Evolutionary conservation across 129 eudicot genomes (phyloP).

Genomic region (Helichrysum umbraculigerum): DNA sequence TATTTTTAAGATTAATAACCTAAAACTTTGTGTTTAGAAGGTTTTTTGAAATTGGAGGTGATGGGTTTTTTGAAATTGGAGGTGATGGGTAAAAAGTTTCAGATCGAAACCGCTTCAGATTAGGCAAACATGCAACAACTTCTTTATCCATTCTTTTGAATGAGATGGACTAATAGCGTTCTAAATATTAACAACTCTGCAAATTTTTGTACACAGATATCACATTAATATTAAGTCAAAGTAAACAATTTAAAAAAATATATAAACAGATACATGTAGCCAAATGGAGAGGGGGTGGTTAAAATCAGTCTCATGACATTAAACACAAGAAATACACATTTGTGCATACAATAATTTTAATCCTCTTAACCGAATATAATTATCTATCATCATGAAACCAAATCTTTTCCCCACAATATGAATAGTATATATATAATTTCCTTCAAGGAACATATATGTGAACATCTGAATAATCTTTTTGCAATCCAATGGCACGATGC

Average conservation of each 20-base stretch:
- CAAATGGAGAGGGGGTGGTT: not conserved
- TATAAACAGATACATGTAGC: no score
- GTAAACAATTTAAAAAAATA: no score
- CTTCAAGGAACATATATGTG: not conserved
- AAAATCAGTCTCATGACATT: not conserved
- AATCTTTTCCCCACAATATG: not conserved
- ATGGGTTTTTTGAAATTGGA: no score
- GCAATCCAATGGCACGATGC: not conserved
- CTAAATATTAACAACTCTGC: no score
- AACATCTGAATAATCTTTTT: not conserved
- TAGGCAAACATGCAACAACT: no score
- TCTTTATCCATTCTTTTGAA: no score
- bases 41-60: no score
- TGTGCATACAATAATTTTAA: not conserved
- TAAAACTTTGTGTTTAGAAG: not conserved
- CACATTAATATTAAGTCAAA: no score
- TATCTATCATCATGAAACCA: conserved; percentile 11
- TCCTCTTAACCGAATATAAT: not conserved
- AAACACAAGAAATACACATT: not conserved
- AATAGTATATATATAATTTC: not conserved
- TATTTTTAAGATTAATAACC: not conserved
- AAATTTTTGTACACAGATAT: no score
- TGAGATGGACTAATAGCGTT: no score
- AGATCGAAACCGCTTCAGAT: no score
- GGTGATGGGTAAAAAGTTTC: no score